Percentiles rank a stretch among this genome's conserved stretches.
These are phyloP conservation scores for Paramyrothecium roridum DNA, from an alignment of 2,329 filamentous ascomycete genomes.

Conservation along the genomic window DNA sequence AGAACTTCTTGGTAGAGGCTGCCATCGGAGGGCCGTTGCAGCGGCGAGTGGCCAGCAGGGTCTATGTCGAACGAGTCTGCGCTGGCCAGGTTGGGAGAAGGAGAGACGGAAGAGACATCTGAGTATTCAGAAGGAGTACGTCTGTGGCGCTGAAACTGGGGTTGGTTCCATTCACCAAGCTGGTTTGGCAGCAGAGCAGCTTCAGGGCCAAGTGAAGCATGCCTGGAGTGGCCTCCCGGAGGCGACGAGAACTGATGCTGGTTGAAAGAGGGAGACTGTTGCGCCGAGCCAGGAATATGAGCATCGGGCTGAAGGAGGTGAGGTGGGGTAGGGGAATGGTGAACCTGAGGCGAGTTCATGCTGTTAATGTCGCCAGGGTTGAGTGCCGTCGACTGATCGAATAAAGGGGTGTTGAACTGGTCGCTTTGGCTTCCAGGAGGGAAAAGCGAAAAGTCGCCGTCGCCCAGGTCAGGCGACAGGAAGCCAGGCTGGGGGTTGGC, in stretches of 20 bases:
- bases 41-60: slow-evolving; percentile 72
- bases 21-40: slow-evolving; percentile 71
- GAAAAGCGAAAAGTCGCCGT: slow-evolving; percentile 64
- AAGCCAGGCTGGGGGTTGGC: slow-evolving; percentile 41
- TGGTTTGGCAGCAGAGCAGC: slow-evolving; percentile 54
- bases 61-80: slow-evolving; percentile 76
- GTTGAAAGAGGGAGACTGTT: slow-evolving; percentile 56
- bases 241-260: slow-evolving; percentile 53
- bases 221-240: slow-evolving; percentile 48
- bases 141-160: slow-evolving; percentile 76
- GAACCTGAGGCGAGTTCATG: slow-evolving; percentile 54
- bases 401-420: slow-evolving; percentile 61
- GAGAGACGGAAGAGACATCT: slow-evolving; percentile 81
- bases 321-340: slow-evolving; percentile 55
- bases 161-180: slow-evolving; percentile 48
- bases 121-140: slow-evolving; percentile 88
- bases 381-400: slow-evolving; percentile 42
- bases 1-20: slow-evolving; percentile 74
- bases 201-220: slow-evolving; percentile 55
- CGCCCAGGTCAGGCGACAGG: slow-evolving; percentile 48
- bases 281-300: slow-evolving; percentile 43
- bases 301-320: slow-evolving; percentile 50
- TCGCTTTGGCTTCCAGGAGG: slow-evolving; percentile 50
- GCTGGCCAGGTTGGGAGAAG: slow-evolving; percentile 76
- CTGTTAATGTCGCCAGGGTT: slow-evolving; percentile 44